These are phyloP conservation scores for Picochlorum sp. DNA, from an alignment of 139 green algal species.

Conservation along the genomic window DNA sequence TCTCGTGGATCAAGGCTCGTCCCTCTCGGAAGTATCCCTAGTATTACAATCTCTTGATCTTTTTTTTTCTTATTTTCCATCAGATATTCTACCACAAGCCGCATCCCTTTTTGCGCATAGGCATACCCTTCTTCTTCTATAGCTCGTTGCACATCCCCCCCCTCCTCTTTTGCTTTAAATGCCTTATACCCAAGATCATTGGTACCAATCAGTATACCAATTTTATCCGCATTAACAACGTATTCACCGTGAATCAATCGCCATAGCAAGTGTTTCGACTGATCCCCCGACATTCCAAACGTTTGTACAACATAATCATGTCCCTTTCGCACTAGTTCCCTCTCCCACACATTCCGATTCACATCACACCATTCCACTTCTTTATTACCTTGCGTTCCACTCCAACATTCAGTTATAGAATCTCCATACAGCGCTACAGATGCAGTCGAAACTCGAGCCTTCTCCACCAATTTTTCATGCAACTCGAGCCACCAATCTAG, in stretches of 20 bases:
- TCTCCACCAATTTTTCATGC: background rate
- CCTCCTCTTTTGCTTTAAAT: background rate
- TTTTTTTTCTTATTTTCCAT: constrained; percentile 1
- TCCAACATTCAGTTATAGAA: constrained; percentile 32
- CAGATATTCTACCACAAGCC: background rate
- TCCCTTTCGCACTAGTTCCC: background rate
- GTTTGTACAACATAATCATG: too few species aligned
- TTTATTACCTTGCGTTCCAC: constrained; percentile 11
- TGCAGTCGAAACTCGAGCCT: background rate
- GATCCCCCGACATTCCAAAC: constrained; percentile 25
- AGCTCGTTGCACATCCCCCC: constrained; percentile 2
- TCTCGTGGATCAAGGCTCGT: too few species aligned
- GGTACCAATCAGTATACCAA: constrained; percentile 31
- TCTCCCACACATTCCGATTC: background rate
- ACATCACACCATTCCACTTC: background rate
- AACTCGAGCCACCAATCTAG: background rate
- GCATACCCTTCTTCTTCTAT: constrained; percentile 2
- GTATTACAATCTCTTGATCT: constrained; percentile 9
- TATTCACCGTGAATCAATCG: constrained; percentile 24
- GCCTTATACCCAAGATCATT: constrained; percentile 27
- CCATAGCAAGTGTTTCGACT: constrained; percentile 31
- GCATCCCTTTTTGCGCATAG: constrained; percentile 4
- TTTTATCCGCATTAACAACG: too few species aligned
- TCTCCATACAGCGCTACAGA: constrained; percentile 17
- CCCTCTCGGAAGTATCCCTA: constrained; percentile 12